phyloP scores from a whole-genome alignment of 2,329 filamentous ascomycete genomes.

The Lecanicillium sp. region DNA sequence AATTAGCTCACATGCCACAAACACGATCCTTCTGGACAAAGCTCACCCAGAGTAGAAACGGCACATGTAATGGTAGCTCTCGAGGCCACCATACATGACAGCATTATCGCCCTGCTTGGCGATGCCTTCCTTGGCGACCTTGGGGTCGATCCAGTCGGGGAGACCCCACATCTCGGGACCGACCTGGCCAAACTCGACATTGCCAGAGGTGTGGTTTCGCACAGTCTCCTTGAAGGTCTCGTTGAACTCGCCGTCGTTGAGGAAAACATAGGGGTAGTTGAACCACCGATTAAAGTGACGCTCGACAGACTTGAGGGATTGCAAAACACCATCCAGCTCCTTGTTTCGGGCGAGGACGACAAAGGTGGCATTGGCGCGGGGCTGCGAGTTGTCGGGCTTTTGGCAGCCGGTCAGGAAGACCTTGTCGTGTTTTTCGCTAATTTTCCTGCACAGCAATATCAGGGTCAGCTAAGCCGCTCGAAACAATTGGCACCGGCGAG shows the following conservation, averaged over 20 bases:
- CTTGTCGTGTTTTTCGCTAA: slow-evolving; percentile 95
- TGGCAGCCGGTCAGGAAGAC: slow-evolving; percentile 89
- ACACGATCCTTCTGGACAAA: slow-evolving; percentile 8
- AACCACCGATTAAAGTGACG: slow-evolving; percentile 99
- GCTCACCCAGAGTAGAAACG: slow-evolving; percentile 93
- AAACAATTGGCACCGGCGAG: background rate
- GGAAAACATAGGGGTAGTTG: slow-evolving; percentile 95
- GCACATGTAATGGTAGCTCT: slow-evolving; percentile 99
- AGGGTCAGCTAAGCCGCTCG: background rate
- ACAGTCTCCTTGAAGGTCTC: slow-evolving; percentile 85
- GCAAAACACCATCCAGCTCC: slow-evolving; percentile 90
- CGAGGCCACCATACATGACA: slow-evolving; percentile 98
- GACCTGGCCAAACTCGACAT: slow-evolving; percentile 92
- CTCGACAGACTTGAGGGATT: slow-evolving; percentile 96
- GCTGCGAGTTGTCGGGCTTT: slow-evolving; percentile 68
- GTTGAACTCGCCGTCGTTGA: slow-evolving; percentile 97
- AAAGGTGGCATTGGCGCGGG: slow-evolving; percentile 88
- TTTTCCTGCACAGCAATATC: slow-evolving; percentile 56
- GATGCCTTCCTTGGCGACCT: slow-evolving; percentile 92
- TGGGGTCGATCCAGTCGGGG: slow-evolving; percentile 91
- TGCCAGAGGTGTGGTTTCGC: slow-evolving; percentile 77
- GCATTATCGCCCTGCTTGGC: slow-evolving; percentile 92
- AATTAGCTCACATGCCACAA: background rate
- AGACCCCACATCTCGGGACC: slow-evolving; percentile 89
- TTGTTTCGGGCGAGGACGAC: slow-evolving; percentile 94